phyloP scores from a whole-genome alignment of 495 filamentous ascomycete genomes.

The Hypoxylon rickii region DNA sequence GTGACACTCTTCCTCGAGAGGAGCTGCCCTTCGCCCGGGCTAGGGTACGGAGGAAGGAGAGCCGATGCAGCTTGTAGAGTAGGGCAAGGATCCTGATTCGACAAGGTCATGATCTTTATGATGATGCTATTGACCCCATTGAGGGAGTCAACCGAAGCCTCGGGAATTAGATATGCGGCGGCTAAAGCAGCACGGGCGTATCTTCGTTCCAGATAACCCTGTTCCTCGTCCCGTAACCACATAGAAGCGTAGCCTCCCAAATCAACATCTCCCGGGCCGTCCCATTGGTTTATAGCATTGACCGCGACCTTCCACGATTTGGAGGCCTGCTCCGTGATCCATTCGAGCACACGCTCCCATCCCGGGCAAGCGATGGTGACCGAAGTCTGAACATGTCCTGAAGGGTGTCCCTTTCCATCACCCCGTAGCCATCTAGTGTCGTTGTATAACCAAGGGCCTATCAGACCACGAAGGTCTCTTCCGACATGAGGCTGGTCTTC shows the following conservation, averaged over 20 bases:
- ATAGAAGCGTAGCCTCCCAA: constrained; percentile 67
- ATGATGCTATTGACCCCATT: constrained; percentile 66
- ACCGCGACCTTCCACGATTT: constrained; percentile 63
- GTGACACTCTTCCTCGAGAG: constrained; percentile 46
- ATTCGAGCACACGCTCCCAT: constrained; percentile 82
- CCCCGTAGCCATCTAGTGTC: constrained; percentile 62
- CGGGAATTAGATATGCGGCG: constrained; percentile 69
- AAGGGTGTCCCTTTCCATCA: constrained; percentile 18
- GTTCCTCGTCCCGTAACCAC: constrained; percentile 57
- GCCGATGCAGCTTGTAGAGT: constrained; percentile 49
- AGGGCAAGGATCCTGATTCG: constrained; percentile 60
- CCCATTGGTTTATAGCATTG: constrained; percentile 72
- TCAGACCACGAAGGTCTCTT: constrained; percentile 73
- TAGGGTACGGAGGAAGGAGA: constrained; percentile 47
- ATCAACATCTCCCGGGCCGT: constrained; percentile 80
- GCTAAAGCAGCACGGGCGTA: constrained; percentile 78
- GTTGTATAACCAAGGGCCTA: constrained; percentile 84
- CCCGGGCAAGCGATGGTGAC: constrained; percentile 47
- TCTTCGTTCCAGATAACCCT: constrained; percentile 57
- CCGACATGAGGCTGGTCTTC: constrained; percentile 56
- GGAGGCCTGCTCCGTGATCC: constrained; percentile 65
- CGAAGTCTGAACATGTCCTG: constrained; percentile 15
- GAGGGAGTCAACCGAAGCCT: constrained; percentile 61
- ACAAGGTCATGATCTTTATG: constrained; percentile 60
- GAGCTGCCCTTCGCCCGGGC: constrained; percentile 35